These are phyloP conservation scores for Litsea cubeba DNA, from an alignment of 164 flowering plant genomes.

Conservation along the genomic window DNA sequence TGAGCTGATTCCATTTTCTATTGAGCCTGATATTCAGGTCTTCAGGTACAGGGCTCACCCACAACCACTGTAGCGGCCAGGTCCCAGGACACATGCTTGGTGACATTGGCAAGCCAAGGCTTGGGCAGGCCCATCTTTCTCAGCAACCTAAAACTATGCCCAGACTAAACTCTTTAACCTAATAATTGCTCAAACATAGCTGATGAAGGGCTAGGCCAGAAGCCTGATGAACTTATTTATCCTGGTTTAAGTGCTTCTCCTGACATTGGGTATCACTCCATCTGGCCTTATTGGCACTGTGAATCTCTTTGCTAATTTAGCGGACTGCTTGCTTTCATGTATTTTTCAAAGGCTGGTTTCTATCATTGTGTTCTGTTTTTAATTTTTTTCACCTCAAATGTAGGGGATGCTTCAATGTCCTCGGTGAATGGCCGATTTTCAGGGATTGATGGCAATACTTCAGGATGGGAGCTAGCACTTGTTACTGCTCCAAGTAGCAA, in stretches of 20 bases:
- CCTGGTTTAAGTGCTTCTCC: not conserved
- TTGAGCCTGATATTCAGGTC: not conserved
- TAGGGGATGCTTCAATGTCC: not conserved
- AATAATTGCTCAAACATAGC: not conserved
- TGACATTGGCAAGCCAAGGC: no score
- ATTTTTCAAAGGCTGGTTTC: not conserved
- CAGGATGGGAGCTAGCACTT: slow-evolving; percentile 96
- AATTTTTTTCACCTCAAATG: not conserved
- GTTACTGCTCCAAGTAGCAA: slow-evolving; percentile 70
- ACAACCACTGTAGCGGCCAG: not conserved
- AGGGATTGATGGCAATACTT: slow-evolving; percentile 11
- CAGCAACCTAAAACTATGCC: not conserved
- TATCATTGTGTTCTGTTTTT: not conserved
- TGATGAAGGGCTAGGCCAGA: not conserved
- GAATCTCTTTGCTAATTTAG: not conserved
- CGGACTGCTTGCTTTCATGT: not conserved
- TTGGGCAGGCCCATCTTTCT: no score
- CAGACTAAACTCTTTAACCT: not conserved
- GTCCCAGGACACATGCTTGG: not conserved
- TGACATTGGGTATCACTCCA: not conserved
- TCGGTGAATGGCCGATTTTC: not conserved
- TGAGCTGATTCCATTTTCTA: not conserved
- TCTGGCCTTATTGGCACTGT: not conserved
- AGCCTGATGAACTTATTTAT: not conserved
- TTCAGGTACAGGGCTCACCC: not conserved